Evolutionary conservation across 805 yeast species (phyloP).

Genomic region (Candida sithepensis): DNA sequence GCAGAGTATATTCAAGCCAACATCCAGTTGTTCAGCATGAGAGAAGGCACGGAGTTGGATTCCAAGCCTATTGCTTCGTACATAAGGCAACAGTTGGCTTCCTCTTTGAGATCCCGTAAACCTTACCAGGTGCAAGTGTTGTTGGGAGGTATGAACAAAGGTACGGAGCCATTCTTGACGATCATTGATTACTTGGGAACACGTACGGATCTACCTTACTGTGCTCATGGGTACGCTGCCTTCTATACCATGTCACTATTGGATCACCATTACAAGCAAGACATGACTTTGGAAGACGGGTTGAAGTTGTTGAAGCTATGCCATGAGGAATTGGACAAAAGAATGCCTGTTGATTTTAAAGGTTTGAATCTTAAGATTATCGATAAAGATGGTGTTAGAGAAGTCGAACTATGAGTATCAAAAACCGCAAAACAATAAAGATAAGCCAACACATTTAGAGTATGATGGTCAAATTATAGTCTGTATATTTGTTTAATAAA

Average conservation of each 20-base stretch:
- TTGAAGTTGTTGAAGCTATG: slow-evolving; percentile 68
- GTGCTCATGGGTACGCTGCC: slow-evolving; percentile 98
- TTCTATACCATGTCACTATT: slow-evolving; percentile 86
- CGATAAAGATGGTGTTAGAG: slow-evolving; percentile 33
- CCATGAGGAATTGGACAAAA: slow-evolving; percentile 69
- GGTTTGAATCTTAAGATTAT: slow-evolving; percentile 46
- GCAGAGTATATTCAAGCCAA: slow-evolving; percentile 94
- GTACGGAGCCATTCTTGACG: slow-evolving; percentile 56
- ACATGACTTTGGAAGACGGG: slow-evolving; percentile 75
- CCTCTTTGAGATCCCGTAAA: slow-evolving; percentile 84
- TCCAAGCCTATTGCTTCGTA: slow-evolving; percentile 87
- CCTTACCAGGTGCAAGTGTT: slow-evolving; percentile 94
- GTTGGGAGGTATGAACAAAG: slow-evolving; percentile 72
- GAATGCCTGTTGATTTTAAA: slow-evolving; percentile 94
- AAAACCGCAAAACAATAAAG: background rate
- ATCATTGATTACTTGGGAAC: slow-evolving; percentile 96
- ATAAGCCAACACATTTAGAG: background rate
- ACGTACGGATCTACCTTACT: slow-evolving; percentile 85
- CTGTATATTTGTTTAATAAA: too few species aligned
- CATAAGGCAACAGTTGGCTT: slow-evolving; percentile 84
- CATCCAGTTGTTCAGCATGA: slow-evolving; percentile 79
- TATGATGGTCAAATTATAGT: background rate
- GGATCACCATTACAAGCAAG: slow-evolving; percentile 84
- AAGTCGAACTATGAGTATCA: slow-evolving; percentile 22
- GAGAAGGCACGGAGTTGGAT: slow-evolving; percentile 77